These are phyloP conservation scores for Bonia amplexicaulis DNA, from an alignment of 176 grass and related monocot genomes.

Conservation along the genomic window DNA sequence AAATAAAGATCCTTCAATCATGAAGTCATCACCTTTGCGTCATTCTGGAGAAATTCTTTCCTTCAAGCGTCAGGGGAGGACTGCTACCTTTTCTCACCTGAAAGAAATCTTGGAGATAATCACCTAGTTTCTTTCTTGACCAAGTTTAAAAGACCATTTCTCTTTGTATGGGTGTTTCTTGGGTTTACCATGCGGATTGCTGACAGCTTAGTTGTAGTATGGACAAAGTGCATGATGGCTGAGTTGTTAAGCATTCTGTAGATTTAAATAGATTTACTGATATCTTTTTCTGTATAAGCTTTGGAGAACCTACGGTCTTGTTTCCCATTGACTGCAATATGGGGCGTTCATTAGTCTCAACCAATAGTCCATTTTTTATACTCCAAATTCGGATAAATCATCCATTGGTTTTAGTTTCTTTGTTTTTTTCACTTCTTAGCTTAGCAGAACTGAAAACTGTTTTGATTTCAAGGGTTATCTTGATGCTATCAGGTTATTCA, in stretches of 20 bases:
- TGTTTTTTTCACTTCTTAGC: not conserved
- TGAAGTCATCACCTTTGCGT: conserved; percentile 54
- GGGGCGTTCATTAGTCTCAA: not conserved
- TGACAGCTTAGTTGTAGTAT: conserved; percentile 15
- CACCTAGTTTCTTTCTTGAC: conserved; percentile 25
- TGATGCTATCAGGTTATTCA: conserved; percentile 9
- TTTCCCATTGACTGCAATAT: not conserved
- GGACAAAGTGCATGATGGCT: conserved; percentile 18
- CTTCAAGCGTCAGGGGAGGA: conserved; percentile 46
- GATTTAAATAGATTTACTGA: conserved; percentile 1
- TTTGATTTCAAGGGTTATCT: not conserved
- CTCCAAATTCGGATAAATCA: not conserved
- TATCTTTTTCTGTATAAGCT: conserved; percentile 8
- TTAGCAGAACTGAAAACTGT: not conserved
- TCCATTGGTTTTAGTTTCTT: not conserved
- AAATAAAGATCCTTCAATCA: conserved; percentile 45
- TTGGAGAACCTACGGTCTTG: not conserved
- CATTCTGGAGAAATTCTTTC: conserved; percentile 54
- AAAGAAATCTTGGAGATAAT: conserved; percentile 18
- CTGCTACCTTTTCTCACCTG: conserved; percentile 30
- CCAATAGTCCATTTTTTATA: not conserved
- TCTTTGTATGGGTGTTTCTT: conserved; percentile 31
- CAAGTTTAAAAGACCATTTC: conserved; percentile 37
- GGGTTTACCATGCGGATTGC: not conserved
- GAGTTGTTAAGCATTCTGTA: conserved; percentile 21